These are phyloP conservation scores for Nakazawaea wyomingensis DNA, from an alignment of 805 yeast species.

Conservation along the genomic window DNA sequence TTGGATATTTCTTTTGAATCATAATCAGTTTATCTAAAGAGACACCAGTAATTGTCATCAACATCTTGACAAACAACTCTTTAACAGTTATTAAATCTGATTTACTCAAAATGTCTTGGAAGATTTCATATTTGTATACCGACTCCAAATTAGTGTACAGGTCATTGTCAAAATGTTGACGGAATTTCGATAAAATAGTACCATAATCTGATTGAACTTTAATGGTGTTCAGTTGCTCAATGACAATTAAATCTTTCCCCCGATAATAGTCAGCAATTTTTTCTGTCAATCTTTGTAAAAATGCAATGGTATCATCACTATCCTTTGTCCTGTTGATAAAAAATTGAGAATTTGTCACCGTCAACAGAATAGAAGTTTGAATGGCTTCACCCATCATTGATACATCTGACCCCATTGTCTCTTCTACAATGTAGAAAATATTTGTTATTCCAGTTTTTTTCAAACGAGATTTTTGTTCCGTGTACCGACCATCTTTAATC, in stretches of 20 bases:
- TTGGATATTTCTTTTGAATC: conserved; percentile 65
- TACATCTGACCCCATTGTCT: conserved; percentile 43
- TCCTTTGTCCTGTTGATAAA: conserved; percentile 62
- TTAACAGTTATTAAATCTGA: conserved; percentile 63
- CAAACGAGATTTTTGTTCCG: conserved; percentile 80
- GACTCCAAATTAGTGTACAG: conserved; percentile 24
- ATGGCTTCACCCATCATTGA: conserved; percentile 57
- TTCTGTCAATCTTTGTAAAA: conserved; percentile 45
- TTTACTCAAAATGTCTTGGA: conserved; percentile 67
- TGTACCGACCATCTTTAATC: conserved; percentile 82
- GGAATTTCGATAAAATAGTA: conserved; percentile 34
- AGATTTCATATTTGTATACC: conserved; percentile 47
- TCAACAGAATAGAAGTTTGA: conserved; percentile 69
- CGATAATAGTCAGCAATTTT: conserved; percentile 36
- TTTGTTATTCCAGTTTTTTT: conserved; percentile 61
- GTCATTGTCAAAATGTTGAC: conserved; percentile 30
- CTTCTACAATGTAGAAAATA: conserved; percentile 78
- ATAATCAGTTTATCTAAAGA: conserved; percentile 80
- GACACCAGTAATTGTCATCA: conserved; percentile 77
- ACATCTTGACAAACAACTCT: conserved; percentile 70
- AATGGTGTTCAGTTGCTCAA: conserved; percentile 43
- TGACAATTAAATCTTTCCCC: conserved; percentile 37
- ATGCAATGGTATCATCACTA: conserved; percentile 69
- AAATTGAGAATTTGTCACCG: conserved; percentile 61
- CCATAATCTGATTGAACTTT: conserved; percentile 47